These are phyloP conservation scores for Plantago rigida DNA, from an alignment of 305 asterid species.

Conservation along the genomic window DNA sequence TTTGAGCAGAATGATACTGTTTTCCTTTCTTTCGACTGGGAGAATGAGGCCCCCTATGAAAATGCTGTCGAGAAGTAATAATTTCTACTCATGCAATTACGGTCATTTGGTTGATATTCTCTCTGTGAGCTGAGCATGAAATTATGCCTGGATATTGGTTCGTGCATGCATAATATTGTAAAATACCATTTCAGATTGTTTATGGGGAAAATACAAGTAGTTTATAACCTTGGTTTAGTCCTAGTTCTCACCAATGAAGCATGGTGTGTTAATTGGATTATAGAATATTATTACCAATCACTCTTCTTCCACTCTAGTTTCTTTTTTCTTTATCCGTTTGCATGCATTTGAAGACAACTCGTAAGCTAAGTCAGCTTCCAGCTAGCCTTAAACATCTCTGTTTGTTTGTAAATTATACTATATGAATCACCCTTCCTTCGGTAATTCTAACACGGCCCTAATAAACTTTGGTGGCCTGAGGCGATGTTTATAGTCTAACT, in stretches of 20 bases:
- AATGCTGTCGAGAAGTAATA: conserved; percentile 81
- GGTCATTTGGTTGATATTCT: not conserved
- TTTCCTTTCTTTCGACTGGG: conserved; percentile 90
- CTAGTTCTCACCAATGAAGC: not conserved
- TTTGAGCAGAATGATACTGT: conserved; percentile 52
- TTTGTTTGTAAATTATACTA: too few species aligned
- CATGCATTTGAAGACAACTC: not conserved
- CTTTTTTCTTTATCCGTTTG: not conserved
- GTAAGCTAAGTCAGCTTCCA: too few species aligned
- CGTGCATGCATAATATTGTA: not conserved
- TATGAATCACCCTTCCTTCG: too few species aligned
- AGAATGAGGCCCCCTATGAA: conserved; percentile 86
- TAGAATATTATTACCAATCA: too few species aligned
- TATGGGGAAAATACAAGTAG: too few species aligned
- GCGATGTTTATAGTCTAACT: too few species aligned
- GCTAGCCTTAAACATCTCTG: too few species aligned
- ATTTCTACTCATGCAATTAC: not conserved
- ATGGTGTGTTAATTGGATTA: not conserved
- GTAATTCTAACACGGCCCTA: too few species aligned
- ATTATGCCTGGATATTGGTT: not conserved
- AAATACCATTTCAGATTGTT: too few species aligned
- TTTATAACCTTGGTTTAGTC: not conserved
- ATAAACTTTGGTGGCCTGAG: not conserved
- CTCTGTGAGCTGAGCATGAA: not conserved
- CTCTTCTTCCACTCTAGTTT: not conserved